These are phyloP conservation scores for Inonotus hispidus DNA, from an alignment of 1,284 basidiomycete genomes.

Conservation along the genomic window DNA sequence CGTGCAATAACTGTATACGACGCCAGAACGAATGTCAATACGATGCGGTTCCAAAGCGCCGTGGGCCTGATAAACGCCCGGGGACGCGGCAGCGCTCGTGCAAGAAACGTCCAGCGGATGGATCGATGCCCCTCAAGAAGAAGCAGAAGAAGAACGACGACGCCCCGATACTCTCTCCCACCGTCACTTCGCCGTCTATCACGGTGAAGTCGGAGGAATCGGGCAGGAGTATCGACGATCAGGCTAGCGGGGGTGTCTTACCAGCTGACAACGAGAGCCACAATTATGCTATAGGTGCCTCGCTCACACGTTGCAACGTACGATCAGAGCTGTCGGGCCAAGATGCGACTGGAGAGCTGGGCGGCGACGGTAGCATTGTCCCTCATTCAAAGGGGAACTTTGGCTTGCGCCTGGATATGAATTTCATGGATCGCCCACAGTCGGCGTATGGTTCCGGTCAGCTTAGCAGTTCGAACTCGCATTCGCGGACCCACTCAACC, in stretches of 20 bases:
- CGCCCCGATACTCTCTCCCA: background rate
- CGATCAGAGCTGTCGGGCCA: background rate
- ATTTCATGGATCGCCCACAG: constrained; percentile 15
- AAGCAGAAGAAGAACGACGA: constrained; percentile 39
- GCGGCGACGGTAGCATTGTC: background rate
- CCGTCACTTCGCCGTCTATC: background rate
- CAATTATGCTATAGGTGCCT: background rate
- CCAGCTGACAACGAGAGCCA: background rate
- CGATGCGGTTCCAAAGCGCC: constrained; percentile 70
- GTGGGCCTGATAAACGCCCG: constrained; percentile 77
- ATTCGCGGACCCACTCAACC: constrained; percentile 16
- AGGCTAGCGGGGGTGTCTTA: background rate
- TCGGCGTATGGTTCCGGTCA: constrained; percentile 13
- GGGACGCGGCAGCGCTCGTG: constrained; percentile 74
- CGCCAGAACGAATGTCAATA: constrained; percentile 71
- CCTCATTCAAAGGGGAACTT: constrained; percentile 5
- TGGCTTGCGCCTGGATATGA: constrained; percentile 18
- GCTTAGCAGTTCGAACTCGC: constrained; percentile 15
- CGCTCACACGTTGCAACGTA: background rate
- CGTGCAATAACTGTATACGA: constrained; percentile 73
- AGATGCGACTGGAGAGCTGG: background rate
- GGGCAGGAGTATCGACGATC: background rate
- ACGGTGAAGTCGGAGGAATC: constrained; percentile 4
- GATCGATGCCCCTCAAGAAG: constrained; percentile 50
- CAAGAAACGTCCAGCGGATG: constrained; percentile 67